These are phyloP conservation scores for Monosporascus sp. DNA, from an alignment of 2,329 filamentous ascomycete genomes.

Conservation along the genomic window DNA sequence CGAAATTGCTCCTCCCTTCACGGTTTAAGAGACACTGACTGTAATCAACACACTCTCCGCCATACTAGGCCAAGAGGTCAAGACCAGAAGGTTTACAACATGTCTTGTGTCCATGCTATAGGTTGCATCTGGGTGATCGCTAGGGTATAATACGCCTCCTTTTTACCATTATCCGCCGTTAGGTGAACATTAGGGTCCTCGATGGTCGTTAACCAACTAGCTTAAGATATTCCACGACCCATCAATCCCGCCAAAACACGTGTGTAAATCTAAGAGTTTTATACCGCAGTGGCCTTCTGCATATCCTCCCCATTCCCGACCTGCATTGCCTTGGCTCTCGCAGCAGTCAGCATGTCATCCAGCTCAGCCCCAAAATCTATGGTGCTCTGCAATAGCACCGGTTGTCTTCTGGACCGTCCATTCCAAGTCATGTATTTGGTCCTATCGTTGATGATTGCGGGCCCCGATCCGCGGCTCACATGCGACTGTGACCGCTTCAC, in stretches of 20 bases:
- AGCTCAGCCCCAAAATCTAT: slow-evolving; percentile 13
- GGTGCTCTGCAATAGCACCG: slow-evolving; percentile 11
- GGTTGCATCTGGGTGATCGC: too few species aligned
- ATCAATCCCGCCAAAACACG: background rate
- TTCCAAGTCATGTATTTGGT: slow-evolving; percentile 17
- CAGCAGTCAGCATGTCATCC: slow-evolving; percentile 10
- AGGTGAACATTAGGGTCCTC: too few species aligned
- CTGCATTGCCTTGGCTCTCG: background rate
- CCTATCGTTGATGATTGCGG: background rate
- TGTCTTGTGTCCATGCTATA: too few species aligned
- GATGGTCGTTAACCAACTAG: too few species aligned
- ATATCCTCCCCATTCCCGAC: background rate
- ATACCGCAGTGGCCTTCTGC: background rate
- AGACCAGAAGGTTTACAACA: too few species aligned
- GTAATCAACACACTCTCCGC: too few species aligned
- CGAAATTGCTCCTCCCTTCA: too few species aligned
- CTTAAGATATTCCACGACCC: too few species aligned
- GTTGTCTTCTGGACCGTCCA: slow-evolving; percentile 9
- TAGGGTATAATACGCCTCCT: too few species aligned
- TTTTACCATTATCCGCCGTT: too few species aligned
- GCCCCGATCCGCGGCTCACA: background rate
- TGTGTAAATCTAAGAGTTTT: background rate
- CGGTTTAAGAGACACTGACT: too few species aligned
- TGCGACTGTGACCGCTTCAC: slow-evolving; percentile 5
- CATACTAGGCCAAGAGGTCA: too few species aligned